A percentile compares a stretch with the other conserved stretches of the same genome.
These are phyloP conservation scores for Aspergillus hiratsukae DNA, from an alignment of 2,329 filamentous ascomycete species.

Conservation along the genomic window DNA sequence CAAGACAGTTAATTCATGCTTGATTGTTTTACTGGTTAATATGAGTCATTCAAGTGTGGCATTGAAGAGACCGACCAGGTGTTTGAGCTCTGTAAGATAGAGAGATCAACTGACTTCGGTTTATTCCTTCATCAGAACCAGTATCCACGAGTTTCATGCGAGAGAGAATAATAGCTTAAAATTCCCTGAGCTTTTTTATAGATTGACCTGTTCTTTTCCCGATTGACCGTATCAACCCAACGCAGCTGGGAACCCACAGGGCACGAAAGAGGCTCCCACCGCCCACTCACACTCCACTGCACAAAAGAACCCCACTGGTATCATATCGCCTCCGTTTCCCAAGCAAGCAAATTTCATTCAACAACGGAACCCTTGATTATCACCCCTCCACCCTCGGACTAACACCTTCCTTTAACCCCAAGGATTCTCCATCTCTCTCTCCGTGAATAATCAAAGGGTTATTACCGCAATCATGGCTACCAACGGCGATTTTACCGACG, in stretches of 20 bases:
- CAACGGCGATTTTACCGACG: slow-evolving; percentile 53
- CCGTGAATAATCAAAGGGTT: slow-evolving; percentile 1
- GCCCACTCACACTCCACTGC: slow-evolving; percentile 35
- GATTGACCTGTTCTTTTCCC: neutral
- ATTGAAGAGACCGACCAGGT: neutral
- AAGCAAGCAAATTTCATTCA: slow-evolving; percentile 33
- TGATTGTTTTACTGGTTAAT: neutral
- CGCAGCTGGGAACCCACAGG: slow-evolving; percentile 8
- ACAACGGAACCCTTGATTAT: slow-evolving; percentile 19
- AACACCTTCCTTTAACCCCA: slow-evolving; percentile 3
- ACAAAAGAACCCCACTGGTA: slow-evolving; percentile 35
- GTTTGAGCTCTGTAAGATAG: neutral
- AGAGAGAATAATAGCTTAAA: neutral
- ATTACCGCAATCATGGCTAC: slow-evolving; percentile 48
- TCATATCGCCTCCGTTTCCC: slow-evolving; percentile 31
- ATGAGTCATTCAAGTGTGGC: neutral
- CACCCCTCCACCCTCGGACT: slow-evolving; percentile 7
- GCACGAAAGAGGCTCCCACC: slow-evolving; percentile 17
- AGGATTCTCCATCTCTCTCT: slow-evolving; percentile 2
- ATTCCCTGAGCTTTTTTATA: neutral
- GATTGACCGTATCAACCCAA: neutral
- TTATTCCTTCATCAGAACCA: neutral
- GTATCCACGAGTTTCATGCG: neutral
- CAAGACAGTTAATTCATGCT: neutral
- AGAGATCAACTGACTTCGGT: neutral